Evolutionary conservation across 2,329 filamentous ascomycete genomes (phyloP), one percentile per base, ranked within the genome.

Genomic region (Neofusicoccum ribis): DNA sequence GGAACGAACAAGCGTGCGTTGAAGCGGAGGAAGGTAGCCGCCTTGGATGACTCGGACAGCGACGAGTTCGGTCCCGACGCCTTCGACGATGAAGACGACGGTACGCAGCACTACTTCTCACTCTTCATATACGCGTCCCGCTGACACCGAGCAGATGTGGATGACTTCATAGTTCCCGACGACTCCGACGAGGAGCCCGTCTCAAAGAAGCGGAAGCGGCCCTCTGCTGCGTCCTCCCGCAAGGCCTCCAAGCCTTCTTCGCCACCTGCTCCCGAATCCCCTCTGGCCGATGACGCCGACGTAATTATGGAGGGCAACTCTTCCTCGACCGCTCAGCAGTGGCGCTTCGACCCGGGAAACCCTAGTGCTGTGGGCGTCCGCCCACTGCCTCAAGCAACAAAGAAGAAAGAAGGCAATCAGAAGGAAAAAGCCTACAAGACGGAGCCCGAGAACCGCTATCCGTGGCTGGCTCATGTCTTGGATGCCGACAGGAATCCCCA

Each of bases 161-260:
- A 89, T 67, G 91, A 97, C 75, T 98, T 98, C 72, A 83, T 98
- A 27, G 93, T 90, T 4, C 88, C 90, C 0, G 93, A 97, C 71
- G 92, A 96, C 47, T 94, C 92, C 0, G 93, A 96, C 54, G 90
- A 88, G 17, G 85, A 86, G 69, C 81, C 71, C 74, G 77, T 83
- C 27, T 82, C 89, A 0, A 90, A 87, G 74, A 97, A 96, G 79
- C 81, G 90, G 65, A 85, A 85, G 71, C 84, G 90, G n/a, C 76
- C 86, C 2, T 71, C 77, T 7, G 72, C 83, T 85, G 86, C 72
- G 67, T 82, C 14, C 73, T 78, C 87, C 1, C 84, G 89, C 56
- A 94, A 94, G 84, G 86, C 71, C 81, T 87, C 7, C 68, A 78
- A 64, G 84, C 86, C 62, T 74, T 83, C 68, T 15, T 73, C 64